Conservation (phyloP, 352 stramenopile genomes). For the Detonula confervacea region DNA sequence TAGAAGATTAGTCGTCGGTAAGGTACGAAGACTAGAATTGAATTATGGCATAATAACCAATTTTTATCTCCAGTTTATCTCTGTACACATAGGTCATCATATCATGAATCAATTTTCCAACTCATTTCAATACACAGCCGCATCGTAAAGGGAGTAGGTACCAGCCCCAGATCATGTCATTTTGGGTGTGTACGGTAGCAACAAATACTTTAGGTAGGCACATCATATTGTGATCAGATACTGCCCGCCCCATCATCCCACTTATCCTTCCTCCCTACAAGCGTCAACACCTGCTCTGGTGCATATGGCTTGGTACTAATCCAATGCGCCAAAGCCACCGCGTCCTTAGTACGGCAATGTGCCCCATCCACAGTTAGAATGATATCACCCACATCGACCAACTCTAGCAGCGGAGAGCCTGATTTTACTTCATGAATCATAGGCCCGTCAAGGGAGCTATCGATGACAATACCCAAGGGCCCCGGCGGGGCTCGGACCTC, state of each 20-base stretch:
- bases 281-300: conserved; percentile 21
- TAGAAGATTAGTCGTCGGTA: conserved; percentile 4
- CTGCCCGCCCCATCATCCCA: conserved; percentile 4
- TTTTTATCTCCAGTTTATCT: not conserved
- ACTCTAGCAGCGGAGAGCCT: conserved; percentile 15
- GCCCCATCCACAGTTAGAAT: conserved; percentile 35
- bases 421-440: conserved; percentile 72
- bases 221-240: not conserved
- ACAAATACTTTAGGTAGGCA: no score
- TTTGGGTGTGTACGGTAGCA: no score
- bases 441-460: conserved; percentile 69
- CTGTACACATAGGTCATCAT: not conserved
- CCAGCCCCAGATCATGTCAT: no score
- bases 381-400: conserved; percentile 27
- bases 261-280: conserved; percentile 8
- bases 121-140: not conserved
- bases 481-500: conserved; percentile 76
- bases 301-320: conserved; percentile 25
- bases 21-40: not conserved
- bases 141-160: no score
- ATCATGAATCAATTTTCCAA: no score
- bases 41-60: not conserved
- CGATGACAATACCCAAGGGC: conserved; percentile 79
- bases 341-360: conserved; percentile 10
- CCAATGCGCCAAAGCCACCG: conserved; percentile 21